phyloP scores from a whole-genome alignment of 73 alveolate species.

The Tetrahymena borealis region DNA sequence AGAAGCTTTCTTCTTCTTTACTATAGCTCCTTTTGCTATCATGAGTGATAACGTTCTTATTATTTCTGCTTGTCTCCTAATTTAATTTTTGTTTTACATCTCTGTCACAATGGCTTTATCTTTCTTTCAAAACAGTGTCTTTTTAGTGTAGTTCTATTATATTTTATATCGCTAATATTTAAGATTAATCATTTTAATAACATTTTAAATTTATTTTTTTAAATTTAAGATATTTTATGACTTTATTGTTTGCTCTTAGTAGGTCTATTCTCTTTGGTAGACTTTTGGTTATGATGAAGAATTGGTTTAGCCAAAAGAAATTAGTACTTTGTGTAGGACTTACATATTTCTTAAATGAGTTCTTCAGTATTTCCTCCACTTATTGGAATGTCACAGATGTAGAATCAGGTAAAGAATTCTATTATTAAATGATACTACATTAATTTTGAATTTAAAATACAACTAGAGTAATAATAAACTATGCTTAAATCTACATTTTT shows the following conservation, averaged over 20 bases:
- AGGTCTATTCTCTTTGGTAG: neutral
- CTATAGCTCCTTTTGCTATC: neutral
- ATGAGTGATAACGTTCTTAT: neutral
- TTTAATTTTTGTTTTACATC: neutral
- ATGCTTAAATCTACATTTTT: no score
- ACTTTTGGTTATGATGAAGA: neutral
- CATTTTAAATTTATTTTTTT: neutral
- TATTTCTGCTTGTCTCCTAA: neutral
- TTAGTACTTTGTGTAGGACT: neutral
- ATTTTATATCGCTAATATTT: no score
- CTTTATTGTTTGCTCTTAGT: neutral
- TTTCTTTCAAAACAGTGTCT: neutral
- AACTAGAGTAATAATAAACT: no score
- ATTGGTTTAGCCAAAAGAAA: neutral
- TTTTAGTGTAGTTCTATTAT: neutral
- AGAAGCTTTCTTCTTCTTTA: neutral
- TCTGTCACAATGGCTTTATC: neutral
- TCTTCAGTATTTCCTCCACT: neutral
- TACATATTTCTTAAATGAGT: neutral
- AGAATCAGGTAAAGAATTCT: neutral
- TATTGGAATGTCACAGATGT: neutral
- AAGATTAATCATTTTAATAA: no score
- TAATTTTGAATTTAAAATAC: no score
- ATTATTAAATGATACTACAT: neutral
- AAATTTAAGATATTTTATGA: neutral